phyloP scores from a whole-genome alignment of 805 yeast species.

The Blastobotrys attinorum region DNA sequence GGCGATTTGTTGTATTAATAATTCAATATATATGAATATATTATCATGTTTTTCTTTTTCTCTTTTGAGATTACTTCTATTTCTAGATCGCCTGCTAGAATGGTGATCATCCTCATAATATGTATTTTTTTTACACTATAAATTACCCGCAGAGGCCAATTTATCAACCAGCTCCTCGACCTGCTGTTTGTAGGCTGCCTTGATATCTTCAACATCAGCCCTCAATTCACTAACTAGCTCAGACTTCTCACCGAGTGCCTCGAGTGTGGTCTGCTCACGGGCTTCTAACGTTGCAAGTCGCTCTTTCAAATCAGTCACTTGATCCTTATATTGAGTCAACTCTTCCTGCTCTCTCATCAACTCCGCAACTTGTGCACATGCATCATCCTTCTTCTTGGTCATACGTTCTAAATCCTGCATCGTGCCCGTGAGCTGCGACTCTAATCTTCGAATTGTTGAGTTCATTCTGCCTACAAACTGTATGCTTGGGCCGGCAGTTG shows the following conservation, averaged over 20 bases:
- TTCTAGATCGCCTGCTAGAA: too few relatives aligned
- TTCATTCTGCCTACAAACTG: conserved; percentile 72
- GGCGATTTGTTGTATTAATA: background rate
- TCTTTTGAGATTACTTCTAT: too few relatives aligned
- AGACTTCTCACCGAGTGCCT: conserved; percentile 75
- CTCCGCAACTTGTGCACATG: conserved; percentile 59
- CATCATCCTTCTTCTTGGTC: conserved; percentile 49
- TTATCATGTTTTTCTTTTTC: too few relatives aligned
- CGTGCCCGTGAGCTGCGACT: conserved; percentile 61
- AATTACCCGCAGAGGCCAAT: conserved; percentile 21
- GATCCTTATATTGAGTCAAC: conserved; percentile 17
- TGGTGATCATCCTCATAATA: too few relatives aligned
- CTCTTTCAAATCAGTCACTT: conserved; percentile 11
- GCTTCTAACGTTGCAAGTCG: conserved; percentile 14
- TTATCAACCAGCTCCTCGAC: conserved; percentile 75
- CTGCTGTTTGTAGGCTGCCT: conserved; percentile 74
- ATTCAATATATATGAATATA: background rate
- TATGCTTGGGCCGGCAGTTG: conserved; percentile 31
- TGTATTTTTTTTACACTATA: background rate
- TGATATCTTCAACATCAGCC: conserved; percentile 85
- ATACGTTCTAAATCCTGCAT: conserved; percentile 54
- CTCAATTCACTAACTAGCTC: conserved; percentile 77
- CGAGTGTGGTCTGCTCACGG: conserved; percentile 51
- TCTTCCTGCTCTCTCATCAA: conserved; percentile 50
- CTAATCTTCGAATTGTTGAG: conserved; percentile 67